A percentile compares a stretch with the other conserved stretches of the same genome.
phyloP scores from a whole-genome alignment of 2,329 filamentous ascomycete genomes.

The Fusarium begoniae region DNA sequence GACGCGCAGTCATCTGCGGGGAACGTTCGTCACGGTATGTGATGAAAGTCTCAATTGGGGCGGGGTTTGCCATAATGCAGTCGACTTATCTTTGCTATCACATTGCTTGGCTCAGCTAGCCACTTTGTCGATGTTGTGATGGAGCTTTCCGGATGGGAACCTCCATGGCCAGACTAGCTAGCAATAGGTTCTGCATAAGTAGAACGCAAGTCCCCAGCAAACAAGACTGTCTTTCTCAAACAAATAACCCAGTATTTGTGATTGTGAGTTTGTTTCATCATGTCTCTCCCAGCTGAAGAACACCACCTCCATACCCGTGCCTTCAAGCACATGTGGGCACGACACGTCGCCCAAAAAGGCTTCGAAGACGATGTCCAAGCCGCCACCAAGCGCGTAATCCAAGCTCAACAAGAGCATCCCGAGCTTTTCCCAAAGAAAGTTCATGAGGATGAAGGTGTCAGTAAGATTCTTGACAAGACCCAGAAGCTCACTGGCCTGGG shows the following conservation, averaged over 20 bases:
- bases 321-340: slow-evolving; percentile 27
- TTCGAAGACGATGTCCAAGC: slow-evolving; percentile 12
- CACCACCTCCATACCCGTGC: background rate
- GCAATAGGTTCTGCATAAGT: background rate
- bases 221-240: background rate
- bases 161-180: background rate
- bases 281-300: background rate
- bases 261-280: background rate
- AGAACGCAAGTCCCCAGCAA: background rate
- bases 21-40: background rate
- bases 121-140: background rate
- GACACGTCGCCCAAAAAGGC: slow-evolving; percentile 7
- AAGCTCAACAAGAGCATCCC: background rate
- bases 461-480: background rate
- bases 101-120: background rate
- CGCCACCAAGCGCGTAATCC: background rate
- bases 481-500: background rate
- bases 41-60: background rate
- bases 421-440: background rate
- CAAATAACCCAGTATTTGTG: background rate
- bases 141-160: background rate
- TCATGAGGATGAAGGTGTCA: background rate
- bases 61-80: background rate
- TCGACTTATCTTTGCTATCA: background rate
- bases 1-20: background rate